These are phyloP conservation scores for Xylaria multiplex DNA, from an alignment of 2,329 filamentous ascomycete genomes.

Conservation along the genomic window DNA sequence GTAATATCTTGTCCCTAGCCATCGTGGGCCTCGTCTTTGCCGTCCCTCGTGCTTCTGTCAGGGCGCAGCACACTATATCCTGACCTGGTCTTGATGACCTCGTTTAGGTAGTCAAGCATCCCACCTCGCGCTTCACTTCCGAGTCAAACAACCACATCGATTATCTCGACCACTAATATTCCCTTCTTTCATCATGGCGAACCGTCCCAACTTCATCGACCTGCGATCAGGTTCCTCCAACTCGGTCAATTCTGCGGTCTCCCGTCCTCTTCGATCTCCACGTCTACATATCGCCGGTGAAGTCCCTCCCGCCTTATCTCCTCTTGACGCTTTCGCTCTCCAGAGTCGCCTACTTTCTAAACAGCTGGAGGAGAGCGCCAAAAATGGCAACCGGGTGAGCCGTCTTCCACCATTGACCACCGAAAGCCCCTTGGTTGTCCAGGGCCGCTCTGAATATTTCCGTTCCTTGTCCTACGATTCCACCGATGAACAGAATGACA, in stretches of 20 bases:
- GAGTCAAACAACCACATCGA: slow-evolving; percentile 5
- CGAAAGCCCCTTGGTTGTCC: slow-evolving; percentile 79
- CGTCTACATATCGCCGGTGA: slow-evolving; percentile 81
- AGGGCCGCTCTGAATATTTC: slow-evolving; percentile 82
- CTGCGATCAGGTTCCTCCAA: slow-evolving; percentile 66
- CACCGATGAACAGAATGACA: slow-evolving; percentile 57
- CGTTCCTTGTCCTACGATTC: slow-evolving; percentile 76
- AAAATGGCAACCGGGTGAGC: slow-evolving; percentile 81
- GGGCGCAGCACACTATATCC: slow-evolving; percentile 18
- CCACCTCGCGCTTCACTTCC: slow-evolving; percentile 13
- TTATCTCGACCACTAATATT: slow-evolving; percentile 1
- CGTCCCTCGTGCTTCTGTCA: slow-evolving; percentile 8
- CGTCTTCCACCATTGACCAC: slow-evolving; percentile 84
- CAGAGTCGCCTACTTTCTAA: slow-evolving; percentile 89
- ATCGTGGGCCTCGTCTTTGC: slow-evolving; percentile 16
- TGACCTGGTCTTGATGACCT: slow-evolving; percentile 32
- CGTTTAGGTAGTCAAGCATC: slow-evolving; percentile 15
- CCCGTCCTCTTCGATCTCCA: slow-evolving; percentile 73
- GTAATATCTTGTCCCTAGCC: background rate
- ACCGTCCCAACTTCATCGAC: slow-evolving; percentile 68
- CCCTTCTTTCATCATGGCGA: slow-evolving; percentile 57
- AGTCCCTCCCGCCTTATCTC: slow-evolving; percentile 88
- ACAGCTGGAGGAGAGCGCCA: slow-evolving; percentile 83
- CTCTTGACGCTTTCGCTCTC: slow-evolving; percentile 92
- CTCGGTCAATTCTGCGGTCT: slow-evolving; percentile 56